Percentiles rank a stretch among this genome's conserved stretches.
Conservation (phyloP, 768 basidiomycete genomes). For the Mycena belliarum region DNA sequence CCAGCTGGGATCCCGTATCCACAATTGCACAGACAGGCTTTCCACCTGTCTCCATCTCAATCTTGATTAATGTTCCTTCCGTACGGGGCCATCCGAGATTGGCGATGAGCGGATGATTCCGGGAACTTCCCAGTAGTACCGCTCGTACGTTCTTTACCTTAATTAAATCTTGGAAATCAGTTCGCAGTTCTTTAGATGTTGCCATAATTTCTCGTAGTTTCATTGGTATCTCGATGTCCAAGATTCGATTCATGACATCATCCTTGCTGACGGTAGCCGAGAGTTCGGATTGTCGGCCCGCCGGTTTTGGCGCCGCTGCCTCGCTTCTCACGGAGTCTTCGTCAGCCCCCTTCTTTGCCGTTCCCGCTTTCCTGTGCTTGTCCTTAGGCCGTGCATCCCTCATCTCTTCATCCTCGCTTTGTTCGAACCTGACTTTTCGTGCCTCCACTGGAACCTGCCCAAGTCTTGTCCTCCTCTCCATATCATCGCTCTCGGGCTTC, state of each 20-base stretch:
- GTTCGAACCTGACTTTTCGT: too few species aligned
- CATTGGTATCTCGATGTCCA: not conserved
- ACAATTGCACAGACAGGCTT: constrained; percentile 22
- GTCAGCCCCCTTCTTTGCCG: too few species aligned
- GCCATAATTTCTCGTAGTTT: not conserved
- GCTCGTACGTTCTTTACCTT: not conserved
- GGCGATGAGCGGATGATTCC: not conserved
- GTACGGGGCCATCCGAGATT: not conserved
- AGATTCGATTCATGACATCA: not conserved
- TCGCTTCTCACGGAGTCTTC: not conserved
- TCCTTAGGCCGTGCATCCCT: too few species aligned
- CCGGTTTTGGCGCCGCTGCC: not conserved
- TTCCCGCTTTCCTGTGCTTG: too few species aligned
- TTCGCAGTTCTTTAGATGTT: not conserved
- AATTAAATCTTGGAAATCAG: not conserved
- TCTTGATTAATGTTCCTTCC: constrained; percentile 9
- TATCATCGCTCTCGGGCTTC: too few species aligned
- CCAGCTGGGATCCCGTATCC: constrained; percentile 30
- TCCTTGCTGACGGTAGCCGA: not conserved
- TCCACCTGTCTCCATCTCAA: constrained; percentile 17
- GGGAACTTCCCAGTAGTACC: not conserved
- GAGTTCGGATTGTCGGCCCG: not conserved
- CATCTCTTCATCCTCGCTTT: too few species aligned
- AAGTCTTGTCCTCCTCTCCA: too few species aligned
- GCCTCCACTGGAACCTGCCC: too few species aligned